Evolutionary conservation across 2,329 filamentous ascomycete genomes (phyloP).

Genomic region (Aspergillus tubingensis): DNA sequence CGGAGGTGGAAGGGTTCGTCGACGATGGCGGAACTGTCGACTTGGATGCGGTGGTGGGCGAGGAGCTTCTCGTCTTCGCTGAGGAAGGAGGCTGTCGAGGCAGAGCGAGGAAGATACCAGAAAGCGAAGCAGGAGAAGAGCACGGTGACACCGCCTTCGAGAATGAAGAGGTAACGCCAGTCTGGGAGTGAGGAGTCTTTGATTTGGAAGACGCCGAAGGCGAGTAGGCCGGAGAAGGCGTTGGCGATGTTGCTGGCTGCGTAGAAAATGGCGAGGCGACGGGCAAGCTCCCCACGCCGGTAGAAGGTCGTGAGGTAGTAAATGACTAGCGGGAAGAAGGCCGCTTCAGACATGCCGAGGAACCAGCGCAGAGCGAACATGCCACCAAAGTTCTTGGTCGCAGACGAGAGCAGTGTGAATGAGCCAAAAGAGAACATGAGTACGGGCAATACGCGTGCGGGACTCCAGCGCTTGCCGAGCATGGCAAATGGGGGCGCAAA

Average conservation of each 20-base stretch:
- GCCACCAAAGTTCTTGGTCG: slow-evolving; percentile 62
- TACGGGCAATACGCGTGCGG: slow-evolving; percentile 63
- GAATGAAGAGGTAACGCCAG: slow-evolving; percentile 58
- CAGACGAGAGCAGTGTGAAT: slow-evolving; percentile 62
- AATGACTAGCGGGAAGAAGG: slow-evolving; percentile 70
- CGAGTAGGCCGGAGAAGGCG: slow-evolving; percentile 62
- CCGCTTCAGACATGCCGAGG: slow-evolving; percentile 67
- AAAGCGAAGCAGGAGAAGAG: slow-evolving; percentile 65
- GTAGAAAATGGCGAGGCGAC: slow-evolving; percentile 73
- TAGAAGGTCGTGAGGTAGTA: slow-evolving; percentile 69
- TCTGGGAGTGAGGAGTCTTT: slow-evolving; percentile 49
- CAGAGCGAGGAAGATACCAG: slow-evolving; percentile 68
- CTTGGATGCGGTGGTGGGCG: slow-evolving; percentile 71
- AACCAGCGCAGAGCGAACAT: slow-evolving; percentile 70
- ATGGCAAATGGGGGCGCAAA: slow-evolving; percentile 67
- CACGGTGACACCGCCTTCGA: slow-evolving; percentile 62
- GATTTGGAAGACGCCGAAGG: slow-evolving; percentile 64
- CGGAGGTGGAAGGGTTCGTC: slow-evolving; percentile 58
- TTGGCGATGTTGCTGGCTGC: slow-evolving; percentile 73
- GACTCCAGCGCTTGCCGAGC: slow-evolving; percentile 68
- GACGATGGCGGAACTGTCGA: slow-evolving; percentile 69
- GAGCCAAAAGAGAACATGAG: slow-evolving; percentile 70
- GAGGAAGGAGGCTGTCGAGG: slow-evolving; percentile 66
- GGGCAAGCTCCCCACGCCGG: slow-evolving; percentile 68
- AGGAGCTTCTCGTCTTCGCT: slow-evolving; percentile 66